Base-by-base conservation (phyloP, 2,329 filamentous ascomycete species). In the Pyrenochaeta sp. region DNA sequence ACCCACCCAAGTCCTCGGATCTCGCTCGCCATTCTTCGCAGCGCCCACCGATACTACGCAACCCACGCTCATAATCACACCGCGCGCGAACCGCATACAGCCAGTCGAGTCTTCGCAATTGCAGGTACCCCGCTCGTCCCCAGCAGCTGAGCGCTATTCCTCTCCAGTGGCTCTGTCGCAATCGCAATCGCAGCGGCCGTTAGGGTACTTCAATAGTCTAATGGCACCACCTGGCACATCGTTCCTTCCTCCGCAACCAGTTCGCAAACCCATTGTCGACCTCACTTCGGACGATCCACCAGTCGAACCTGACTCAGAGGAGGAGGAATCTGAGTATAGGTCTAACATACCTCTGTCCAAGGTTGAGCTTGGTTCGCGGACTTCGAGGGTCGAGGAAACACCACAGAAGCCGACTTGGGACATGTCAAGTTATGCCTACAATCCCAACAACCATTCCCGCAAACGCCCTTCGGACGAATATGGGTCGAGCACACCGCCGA, bases 71-170 rank as follows among this genome's bases (percentile, higher is more conserved):
- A 78, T 87, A 34, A 76, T 89, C 27, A 79, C 81, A 15, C 76
- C 79, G 2, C 70, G 75, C 34, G 62, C 76, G 39, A 72, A 69
- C 27, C 74, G 75, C 32, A 73, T 71, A 28, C 67, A 68, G 42
- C 50, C 55, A 10, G 22, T 53, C 42, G 60, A 58, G 19, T 54
- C 64, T 25, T 83, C 69, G 32, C 73, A 84, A 50, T 81, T 97
- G 54, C 93, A 97, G 76, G 93, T 97, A 2, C 89, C 90, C 30
- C 91, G 92, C n/a, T 97, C 93, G 2, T 97, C 94, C 0, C 93
- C 93, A 1, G 84, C 89, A 10, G 34, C 56, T 7, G 68, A 73
- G 37, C 72, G 67, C 43, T 54, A 63, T 27, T 67, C 72, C 9
- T 85, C 85, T 58, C 77, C 81, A n/a, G 74, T 79, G 32, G 55